Base-by-base conservation (phyloP, 768 basidiomycete species). In the Pleurotus giganteus region DNA sequence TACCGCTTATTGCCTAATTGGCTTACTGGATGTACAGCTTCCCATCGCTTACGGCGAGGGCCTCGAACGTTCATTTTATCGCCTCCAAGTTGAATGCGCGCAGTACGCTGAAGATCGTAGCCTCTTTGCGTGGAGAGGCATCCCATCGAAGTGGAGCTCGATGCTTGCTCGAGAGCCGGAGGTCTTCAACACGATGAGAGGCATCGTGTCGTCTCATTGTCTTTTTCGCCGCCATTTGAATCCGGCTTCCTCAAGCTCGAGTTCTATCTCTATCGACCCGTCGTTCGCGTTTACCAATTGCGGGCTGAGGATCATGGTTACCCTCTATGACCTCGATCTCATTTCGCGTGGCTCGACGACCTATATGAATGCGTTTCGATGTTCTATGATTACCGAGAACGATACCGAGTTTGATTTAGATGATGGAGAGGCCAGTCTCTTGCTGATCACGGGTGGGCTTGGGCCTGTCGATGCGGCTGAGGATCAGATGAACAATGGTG, bases 31-130 rank as follows among this genome's bases (percentile, higher is more conserved):
- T 31, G 29, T 34, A 3, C 47, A 50, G 32, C 29, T 50, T 7
- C 47, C 47, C 11, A 50, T 50, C 17, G 47, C 47, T 8, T 50
- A 50, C 23, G 47, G 32, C 17, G 47, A 50, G 8, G 47, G 47
- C 4, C 11, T n/a, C 4, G 29, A 32, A 9, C 47, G 47, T 13
- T 28, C 31, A 23, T 34, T 50, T 31, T 50, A 50, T 23, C 11
- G 47, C 12, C 47, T 50, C 15, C 31, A 17, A n/a, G 0, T 50
- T n/a, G 47, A 34, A 23, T 50, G 47, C 32, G 12, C 32, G 4
- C 47, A 50, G 24, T 27, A 50, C 19, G 15, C 47, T 21, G 31
- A 34, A 4, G 47, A 32, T 17, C 32, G 47, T 3, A 50, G 13
- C 3, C 21, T 21, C 2, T 50, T 50, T n/a, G 11, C 15, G 8